Evolutionary conservation across 495 filamentous ascomycete species (phyloP).

Genomic region (Haplographium delicatum): DNA sequence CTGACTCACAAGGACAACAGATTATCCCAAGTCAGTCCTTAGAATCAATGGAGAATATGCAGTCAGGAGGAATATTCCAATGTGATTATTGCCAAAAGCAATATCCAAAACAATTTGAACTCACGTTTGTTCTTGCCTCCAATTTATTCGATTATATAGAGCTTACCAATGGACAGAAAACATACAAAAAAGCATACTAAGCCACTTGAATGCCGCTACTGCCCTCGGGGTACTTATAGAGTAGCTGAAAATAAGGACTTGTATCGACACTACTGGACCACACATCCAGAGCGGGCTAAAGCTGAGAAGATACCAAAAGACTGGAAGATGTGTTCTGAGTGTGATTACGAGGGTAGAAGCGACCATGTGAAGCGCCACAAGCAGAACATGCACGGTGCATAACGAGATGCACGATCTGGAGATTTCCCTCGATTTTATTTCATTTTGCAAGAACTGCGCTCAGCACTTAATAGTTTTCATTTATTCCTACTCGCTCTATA

Average conservation of each 20-base stretch:
- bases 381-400: background rate
- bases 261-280: background rate
- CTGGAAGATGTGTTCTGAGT: background rate
- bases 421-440: background rate
- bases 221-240: background rate
- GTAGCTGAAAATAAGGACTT: constrained; percentile 4
- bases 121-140: background rate
- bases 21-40: no score
- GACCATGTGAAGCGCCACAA: constrained; percentile 6
- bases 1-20: no score
- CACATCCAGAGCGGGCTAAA: background rate
- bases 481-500: no score
- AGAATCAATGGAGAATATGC: background rate
- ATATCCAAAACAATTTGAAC: background rate
- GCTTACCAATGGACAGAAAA: constrained; percentile 3
- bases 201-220: background rate
- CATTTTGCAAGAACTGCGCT: no score
- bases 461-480: no score
- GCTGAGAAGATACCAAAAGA: background rate
- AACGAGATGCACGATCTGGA: background rate
- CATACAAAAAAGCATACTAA: background rate
- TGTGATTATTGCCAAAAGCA: background rate
- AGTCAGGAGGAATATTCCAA: background rate
- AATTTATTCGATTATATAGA: background rate
- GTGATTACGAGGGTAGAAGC: background rate